A percentile compares a stretch with the other conserved stretches of the same genome.
Evolutionary conservation across 768 basidiomycete species (phyloP).

Genomic region (Agrocybe pediades): DNA sequence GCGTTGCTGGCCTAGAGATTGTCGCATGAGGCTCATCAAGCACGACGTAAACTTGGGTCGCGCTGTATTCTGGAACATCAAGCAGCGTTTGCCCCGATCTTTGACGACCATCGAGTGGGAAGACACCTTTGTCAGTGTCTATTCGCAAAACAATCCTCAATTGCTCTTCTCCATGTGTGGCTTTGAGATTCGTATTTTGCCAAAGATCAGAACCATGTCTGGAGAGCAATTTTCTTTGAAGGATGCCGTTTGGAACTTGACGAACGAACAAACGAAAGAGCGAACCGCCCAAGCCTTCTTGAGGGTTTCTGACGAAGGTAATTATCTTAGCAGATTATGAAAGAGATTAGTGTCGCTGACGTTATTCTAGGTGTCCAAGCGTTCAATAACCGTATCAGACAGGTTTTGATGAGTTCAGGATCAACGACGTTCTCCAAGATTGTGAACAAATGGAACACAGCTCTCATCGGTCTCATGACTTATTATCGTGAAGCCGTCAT

Average conservation of each 20-base stretch:
- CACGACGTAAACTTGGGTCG: conserved; percentile 98
- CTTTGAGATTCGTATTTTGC: conserved; percentile 97
- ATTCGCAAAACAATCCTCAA: conserved; percentile 97
- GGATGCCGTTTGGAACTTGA: conserved; percentile 95
- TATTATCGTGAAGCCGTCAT: conserved; percentile 98
- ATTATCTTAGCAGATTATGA: conserved; percentile 3
- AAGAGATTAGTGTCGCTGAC: background rate
- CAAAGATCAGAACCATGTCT: conserved; percentile 93
- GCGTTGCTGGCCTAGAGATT: conserved; percentile 98
- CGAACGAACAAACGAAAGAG: conserved; percentile 97
- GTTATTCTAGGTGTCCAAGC: conserved; percentile 72
- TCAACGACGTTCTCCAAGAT: conserved; percentile 99
- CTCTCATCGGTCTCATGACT: conserved; percentile 94
- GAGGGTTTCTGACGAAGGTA: conserved; percentile 94
- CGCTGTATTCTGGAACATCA: conserved; percentile 99
- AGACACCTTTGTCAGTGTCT: conserved; percentile 95
- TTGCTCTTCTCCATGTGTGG: conserved; percentile 98
- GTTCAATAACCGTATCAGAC: conserved; percentile 97
- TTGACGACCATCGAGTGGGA: conserved; percentile 99
- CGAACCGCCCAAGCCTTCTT: conserved; percentile 97
- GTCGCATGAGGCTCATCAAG: conserved; percentile 98
- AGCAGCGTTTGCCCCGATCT: conserved; percentile 93
- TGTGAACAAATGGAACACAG: conserved; percentile 97
- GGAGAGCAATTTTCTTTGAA: conserved; percentile 97
- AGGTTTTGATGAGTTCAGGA: conserved; percentile 98